Evolutionary conservation across 441 rosid genomes (phyloP).

Genomic region (Pelargonium fulgidum): DNA sequence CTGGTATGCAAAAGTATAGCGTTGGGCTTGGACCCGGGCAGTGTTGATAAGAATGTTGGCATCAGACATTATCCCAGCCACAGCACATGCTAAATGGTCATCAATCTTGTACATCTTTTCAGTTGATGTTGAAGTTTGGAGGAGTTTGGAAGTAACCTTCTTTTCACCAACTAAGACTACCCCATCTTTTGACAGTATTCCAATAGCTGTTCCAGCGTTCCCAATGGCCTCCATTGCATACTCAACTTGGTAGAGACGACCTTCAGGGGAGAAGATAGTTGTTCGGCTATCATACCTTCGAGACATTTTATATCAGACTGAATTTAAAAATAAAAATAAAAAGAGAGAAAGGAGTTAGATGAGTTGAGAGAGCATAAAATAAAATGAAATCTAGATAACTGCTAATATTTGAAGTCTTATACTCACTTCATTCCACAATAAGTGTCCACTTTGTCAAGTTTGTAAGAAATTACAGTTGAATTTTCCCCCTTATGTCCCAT

Average conservation of each 20-base stretch:
- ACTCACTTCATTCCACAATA: too few relatives aligned
- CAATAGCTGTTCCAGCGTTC: conserved; percentile 83
- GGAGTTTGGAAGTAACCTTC: conserved; percentile 91
- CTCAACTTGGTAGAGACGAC: conserved; percentile 96
- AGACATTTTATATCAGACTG: conserved; percentile 42
- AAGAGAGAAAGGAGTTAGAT: too few relatives aligned
- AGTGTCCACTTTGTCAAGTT: too few relatives aligned
- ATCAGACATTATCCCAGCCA: conserved; percentile 96
- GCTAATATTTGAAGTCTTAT: too few relatives aligned
- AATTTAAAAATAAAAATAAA: conserved; percentile 14
- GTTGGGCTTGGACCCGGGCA: conserved; percentile 87
- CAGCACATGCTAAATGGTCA: conserved; percentile 87
- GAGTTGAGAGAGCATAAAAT: neutral
- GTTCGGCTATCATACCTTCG: conserved; percentile 97
- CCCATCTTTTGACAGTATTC: conserved; percentile 77
- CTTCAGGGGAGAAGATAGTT: conserved; percentile 95
- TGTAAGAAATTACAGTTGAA: too few relatives aligned
- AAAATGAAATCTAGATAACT: neutral
- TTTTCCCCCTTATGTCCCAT: too few relatives aligned
- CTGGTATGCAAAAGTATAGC: conserved; percentile 81
- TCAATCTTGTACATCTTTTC: conserved; percentile 98
- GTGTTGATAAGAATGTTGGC: conserved; percentile 92
- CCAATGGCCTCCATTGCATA: conserved; percentile 98
- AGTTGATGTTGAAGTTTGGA: conserved; percentile 76
- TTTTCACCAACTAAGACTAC: conserved; percentile 86